Base-by-base conservation (phyloP, 495 filamentous ascomycete genomes). In the Pyronema omphalodes region DNA sequence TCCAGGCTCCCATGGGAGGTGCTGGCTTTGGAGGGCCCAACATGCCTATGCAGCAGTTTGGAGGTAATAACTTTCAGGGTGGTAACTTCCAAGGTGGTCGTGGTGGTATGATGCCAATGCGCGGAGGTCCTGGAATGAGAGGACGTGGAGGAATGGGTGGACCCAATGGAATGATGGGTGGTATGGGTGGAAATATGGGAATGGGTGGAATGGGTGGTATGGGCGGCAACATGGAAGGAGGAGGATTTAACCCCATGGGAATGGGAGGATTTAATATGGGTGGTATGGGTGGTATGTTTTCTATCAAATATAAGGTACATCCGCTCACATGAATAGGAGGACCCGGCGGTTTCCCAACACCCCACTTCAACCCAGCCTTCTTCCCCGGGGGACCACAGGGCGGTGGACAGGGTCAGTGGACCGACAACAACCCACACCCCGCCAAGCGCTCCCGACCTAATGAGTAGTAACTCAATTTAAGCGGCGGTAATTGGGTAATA, bases 341-440 rank as follows among this genome's bases (percentile, higher is more conserved):
- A 58, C 62, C 62, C 37, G 60, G 60, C 45, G 59, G 59, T 34
- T 60, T 59, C 48, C 62, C 62, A 12, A 48, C 65, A 61, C 71
- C 77, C 9, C 77, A 76, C 54, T 94, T 91, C 69, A 88, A 88
- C 65, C 82, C 83, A 49, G 79, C 74, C 54, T 88, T 89, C 76
- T 93, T 89, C 67, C 70, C 71, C 53, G 55, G 55, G 12, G 61
- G 61, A n/a, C 61, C 62, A 40, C 62, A 65, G 48, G 41, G 44
- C 2, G 58, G 55, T 9, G 58, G 55, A 40, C 61, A 64, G 44
- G 61, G 61, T 14, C 62, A 65, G 49, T 65, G 62, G 62, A 55
- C 55, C n/a, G 58, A 61, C 34, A 53, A 57, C 12, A 64, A 64
- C 40, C 62, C 62, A 29, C 62, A 65, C 15, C 51, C 52, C 9